These are phyloP conservation scores for Floccularia luteovirens DNA, from an alignment of 768 basidiomycete species.

Conservation along the genomic window DNA sequence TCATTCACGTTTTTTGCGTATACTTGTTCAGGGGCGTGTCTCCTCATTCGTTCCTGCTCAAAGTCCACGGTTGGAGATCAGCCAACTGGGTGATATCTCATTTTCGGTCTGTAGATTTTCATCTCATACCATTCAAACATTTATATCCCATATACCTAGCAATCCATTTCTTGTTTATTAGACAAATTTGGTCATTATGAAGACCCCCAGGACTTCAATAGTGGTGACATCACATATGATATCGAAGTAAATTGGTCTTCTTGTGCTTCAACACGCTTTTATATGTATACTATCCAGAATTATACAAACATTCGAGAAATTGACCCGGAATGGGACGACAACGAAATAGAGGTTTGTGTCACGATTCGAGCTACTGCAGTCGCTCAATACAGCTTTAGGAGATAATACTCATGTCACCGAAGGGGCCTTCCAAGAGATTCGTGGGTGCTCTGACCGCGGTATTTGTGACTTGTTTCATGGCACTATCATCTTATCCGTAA, in stretches of 20 bases:
- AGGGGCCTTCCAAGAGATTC: slow-evolving; percentile 7
- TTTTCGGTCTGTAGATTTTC: slow-evolving; percentile 13
- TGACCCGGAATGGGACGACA: slow-evolving; percentile 37
- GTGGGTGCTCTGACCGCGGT: not conserved
- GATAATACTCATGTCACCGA: slow-evolving; percentile 37
- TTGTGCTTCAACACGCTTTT: not conserved
- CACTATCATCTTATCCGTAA: not conserved
- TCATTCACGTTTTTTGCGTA: not conserved
- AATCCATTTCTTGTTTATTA: slow-evolving; percentile 22
- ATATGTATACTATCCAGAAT: slow-evolving; percentile 18
- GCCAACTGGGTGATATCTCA: slow-evolving; percentile 13
- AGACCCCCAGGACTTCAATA: slow-evolving; percentile 4
- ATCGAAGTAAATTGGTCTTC: slow-evolving; percentile 23
- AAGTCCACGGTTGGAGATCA: slow-evolving; percentile 12
- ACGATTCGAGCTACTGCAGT: not conserved
- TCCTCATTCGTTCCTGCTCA: not conserved
- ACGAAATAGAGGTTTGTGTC: slow-evolving; percentile 37
- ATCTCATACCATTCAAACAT: not conserved
- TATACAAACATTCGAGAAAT: slow-evolving; percentile 32
- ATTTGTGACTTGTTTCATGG: not conserved
- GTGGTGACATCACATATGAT: slow-evolving; percentile 28
- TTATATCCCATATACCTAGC: slow-evolving; percentile 10
- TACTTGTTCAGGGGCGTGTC: not conserved
- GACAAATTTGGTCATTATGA: slow-evolving; percentile 13
- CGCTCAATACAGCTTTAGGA: slow-evolving; percentile 24